Base-by-base conservation (phyloP, 1,284 basidiomycete genomes). In the Cystobasidiaceae sp. region DNA sequence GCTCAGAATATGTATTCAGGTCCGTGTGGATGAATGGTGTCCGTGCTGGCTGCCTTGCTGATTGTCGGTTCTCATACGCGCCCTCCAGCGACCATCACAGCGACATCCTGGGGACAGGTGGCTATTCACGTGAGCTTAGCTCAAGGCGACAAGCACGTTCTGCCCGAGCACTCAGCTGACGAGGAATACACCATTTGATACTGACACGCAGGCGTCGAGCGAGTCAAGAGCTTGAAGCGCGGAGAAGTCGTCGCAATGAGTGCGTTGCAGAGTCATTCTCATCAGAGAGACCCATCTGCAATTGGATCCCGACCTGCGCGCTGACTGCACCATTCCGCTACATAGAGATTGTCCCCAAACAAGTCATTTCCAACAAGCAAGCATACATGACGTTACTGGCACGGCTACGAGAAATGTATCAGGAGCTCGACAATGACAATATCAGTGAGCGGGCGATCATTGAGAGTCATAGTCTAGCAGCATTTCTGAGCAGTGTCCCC, bases 61-160 rank as follows among this genome's bases (percentile, higher is more conserved):
- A 15, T 51, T 32, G 44, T 57, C 11, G 17, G 13, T 28, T 21
- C 6, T 57, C 4, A 44, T n/a, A 57, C 17, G 19, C n/a, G 23
- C 7, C 21, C 37, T 44, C 32, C 61, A 51, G 46, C 51, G 52
- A 64, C 45, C 51, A 64, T 8, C 61, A 64, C 25, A 64, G 39
- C 61, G 61, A 64, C 25, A 45, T 64, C 34, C 61, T 64, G 1
- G 61, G 61, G 1, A 64, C 61, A 13, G 61, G 61, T 13, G 61
- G 61, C 30, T 64, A 64, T 33, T 64, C 61, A 48, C 51, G 61
- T 59, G 56, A 59, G 56, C 32, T n/a, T n/a, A n/a, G n/a, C n/a
- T n/a, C n/a, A n/a, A n/a, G n/a, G 8, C 13, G 15, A 48, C 45
- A 8, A 17, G 45, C 45, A 8, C 8, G 11, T 48, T 11, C 37